Base-by-base conservation (phyloP, 2,329 filamentous ascomycete genomes). In the Sclerotinia glacialis region DNA sequence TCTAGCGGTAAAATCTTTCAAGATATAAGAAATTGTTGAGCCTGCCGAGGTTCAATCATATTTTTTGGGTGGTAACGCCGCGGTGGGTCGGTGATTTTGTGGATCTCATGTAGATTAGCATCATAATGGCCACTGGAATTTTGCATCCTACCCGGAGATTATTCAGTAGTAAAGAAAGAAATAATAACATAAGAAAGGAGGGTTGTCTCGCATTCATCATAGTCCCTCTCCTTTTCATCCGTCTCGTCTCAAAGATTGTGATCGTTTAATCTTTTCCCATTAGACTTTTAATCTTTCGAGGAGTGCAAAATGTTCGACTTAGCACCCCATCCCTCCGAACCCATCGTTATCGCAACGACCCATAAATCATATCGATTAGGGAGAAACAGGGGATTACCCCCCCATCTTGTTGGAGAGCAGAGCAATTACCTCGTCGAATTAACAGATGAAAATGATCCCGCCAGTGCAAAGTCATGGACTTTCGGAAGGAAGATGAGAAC, bases 381-480 rank as follows among this genome's bases (percentile, higher is more conserved):
- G 12, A 67, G 40, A 40, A n/a, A 67, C 18, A 63, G 65, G 34
- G 65, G 65, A 11, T 47, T 67, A 9, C 65, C 65, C 34, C 65
- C 65, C 14, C 46, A 50, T 42, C 65, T 67, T 46, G 12, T 31
- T 12, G 65, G 47, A 31, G 65, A 67, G 11, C 50, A 50, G n/a
- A 58, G 49, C 26, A 66, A 66, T 8, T 68, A 68, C 61, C 55
- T 68, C 23, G 67, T 68, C 18, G 67, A 68, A 31, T 28, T 68
- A n/a, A 61, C 56, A 12, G 65, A 49, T 16, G 58, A 68, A 18
- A 47, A 67, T 50, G 67, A 68, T 40, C 65, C 67, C 5, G 60
- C 65, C 3, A 64, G 67, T 31, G 67, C 67, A 23, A 67, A 68
- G 26, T 67, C 65, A 52, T 68, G 67, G 67, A 40, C 46, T 9